Percentiles rank a stretch among this genome's conserved stretches.
Conservation (phyloP, 2,329 filamentous ascomycete species). For the Rutstroemia sp. region DNA sequence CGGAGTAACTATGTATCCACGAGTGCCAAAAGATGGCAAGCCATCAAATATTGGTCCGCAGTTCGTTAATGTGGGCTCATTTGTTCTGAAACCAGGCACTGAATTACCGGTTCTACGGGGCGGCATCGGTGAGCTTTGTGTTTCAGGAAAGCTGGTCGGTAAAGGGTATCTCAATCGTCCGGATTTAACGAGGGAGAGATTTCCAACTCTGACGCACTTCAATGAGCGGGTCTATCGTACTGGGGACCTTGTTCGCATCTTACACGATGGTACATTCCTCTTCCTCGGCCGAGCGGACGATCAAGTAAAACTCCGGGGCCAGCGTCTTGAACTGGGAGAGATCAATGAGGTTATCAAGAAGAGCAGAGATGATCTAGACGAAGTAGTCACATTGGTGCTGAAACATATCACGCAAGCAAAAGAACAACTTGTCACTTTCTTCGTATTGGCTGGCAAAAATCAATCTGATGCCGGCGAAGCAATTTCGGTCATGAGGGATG, state of each 20-base stretch:
- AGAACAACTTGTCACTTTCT: constrained; percentile 75
- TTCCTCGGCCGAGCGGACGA: constrained; percentile 86
- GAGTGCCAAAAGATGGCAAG: constrained; percentile 69
- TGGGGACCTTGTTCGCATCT: constrained; percentile 75
- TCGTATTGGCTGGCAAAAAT: constrained; percentile 36
- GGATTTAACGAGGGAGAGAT: constrained; percentile 70
- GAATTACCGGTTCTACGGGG: constrained; percentile 67
- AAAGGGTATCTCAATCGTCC: constrained; percentile 79
- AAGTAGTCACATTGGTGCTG: constrained; percentile 68
- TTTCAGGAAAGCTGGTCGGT: constrained; percentile 80
- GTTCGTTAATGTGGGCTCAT: constrained; percentile 82
- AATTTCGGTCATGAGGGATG: constrained; percentile 42
- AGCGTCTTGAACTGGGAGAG: constrained; percentile 82
- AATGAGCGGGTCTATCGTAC: constrained; percentile 71
- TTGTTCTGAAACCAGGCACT: constrained; percentile 64
- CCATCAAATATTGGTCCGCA: constrained; percentile 82
- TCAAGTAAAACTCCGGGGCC: constrained; percentile 85
- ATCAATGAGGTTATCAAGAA: constrained; percentile 79
- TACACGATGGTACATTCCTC: constrained; percentile 75
- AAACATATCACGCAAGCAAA: constrained; percentile 67
- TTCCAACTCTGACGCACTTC: constrained; percentile 54
- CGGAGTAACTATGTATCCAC: constrained; percentile 82
- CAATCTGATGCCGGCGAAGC: constrained; percentile 32
- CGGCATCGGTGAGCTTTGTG: constrained; percentile 79
- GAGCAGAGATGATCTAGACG: constrained; percentile 48